Conservation (phyloP, 495 filamentous ascomycete genomes). For the Talaromyces thailandensis region DNA sequence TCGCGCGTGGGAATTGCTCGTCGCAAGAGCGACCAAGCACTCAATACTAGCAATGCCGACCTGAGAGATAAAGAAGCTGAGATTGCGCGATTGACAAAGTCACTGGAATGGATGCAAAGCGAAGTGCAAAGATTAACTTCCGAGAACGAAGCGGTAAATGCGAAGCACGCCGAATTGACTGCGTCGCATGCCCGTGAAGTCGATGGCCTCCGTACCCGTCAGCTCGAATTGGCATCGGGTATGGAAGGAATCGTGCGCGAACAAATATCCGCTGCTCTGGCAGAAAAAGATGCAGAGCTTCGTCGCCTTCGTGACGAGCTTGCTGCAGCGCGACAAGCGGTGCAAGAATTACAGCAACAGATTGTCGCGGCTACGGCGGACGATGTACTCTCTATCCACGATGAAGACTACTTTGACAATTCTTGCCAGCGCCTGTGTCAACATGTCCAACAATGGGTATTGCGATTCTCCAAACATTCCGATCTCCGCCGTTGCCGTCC, state of each 20-base stretch:
- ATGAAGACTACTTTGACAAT: conserved; percentile 89
- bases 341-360: conserved; percentile 73
- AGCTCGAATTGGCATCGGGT: conserved; percentile 47
- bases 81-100: conserved; percentile 68
- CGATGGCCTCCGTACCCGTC: conserved; percentile 49
- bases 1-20: conserved; percentile 47
- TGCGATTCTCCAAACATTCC: conserved; percentile 93
- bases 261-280: conserved; percentile 50
- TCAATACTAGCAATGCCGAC: conserved; percentile 46
- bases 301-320: conserved; percentile 67
- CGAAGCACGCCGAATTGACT: conserved; percentile 58
- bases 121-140: conserved; percentile 67
- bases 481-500: conserved; percentile 76
- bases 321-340: conserved; percentile 65
- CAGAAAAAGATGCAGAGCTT: conserved; percentile 73
- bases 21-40: conserved; percentile 45
- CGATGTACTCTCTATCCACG: conserved; percentile 69
- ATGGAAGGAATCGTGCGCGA: conserved; percentile 55
- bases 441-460: conserved; percentile 91
- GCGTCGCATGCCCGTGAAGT: conserved; percentile 61
- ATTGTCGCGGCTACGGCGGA: conserved; percentile 62
- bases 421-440: conserved; percentile 91
- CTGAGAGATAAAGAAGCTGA: conserved; percentile 59
- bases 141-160: conserved; percentile 62
- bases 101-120: conserved; percentile 66